These are phyloP conservation scores for Lachnellula hyalina DNA, from an alignment of 2,329 filamentous ascomycete genomes.

Conservation along the genomic window DNA sequence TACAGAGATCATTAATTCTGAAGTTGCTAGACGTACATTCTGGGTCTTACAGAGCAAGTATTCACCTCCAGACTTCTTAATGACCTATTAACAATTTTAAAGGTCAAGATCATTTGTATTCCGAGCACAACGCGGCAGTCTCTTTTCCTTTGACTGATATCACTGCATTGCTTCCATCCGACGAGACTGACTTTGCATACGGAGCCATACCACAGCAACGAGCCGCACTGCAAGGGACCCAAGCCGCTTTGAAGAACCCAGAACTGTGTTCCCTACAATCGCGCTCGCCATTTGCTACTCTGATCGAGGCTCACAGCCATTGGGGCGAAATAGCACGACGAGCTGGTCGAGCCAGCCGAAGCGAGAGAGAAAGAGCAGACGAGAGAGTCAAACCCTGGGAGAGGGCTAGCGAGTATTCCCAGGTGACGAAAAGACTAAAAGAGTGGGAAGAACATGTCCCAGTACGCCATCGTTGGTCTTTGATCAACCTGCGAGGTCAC, in stretches of 20 bases:
- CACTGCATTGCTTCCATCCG: constrained; percentile 33
- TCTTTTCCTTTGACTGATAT: constrained; percentile 34
- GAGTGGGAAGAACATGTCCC: constrained; percentile 32
- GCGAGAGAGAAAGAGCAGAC: no score
- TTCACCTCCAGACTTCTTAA: no score
- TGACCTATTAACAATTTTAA: constrained; percentile 9
- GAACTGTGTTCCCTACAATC: constrained; percentile 19
- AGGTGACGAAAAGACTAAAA: constrained; percentile 18
- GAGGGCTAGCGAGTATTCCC: constrained; percentile 23
- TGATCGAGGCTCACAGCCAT: constrained; percentile 35
- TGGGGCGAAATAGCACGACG: constrained; percentile 34
- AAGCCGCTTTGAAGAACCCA: constrained; percentile 27
- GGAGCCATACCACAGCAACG: constrained; percentile 28
- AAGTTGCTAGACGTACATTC: constrained; percentile 34
- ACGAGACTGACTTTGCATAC: constrained; percentile 36
- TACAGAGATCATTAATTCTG: constrained; percentile 31
- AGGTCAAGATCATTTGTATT: constrained; percentile 34
- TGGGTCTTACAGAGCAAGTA: constrained; percentile 30
- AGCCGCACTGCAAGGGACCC: constrained; percentile 32
- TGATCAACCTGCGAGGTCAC: constrained; percentile 35
- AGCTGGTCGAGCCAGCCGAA: constrained; percentile 19
- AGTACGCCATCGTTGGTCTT: constrained; percentile 30
- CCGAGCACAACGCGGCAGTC: constrained; percentile 31
- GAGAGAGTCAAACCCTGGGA: constrained; percentile 22
- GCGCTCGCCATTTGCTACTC: constrained; percentile 35